Evolutionary conservation across 2,329 filamentous ascomycete species (phyloP).

Genomic region (Chaetomiaceae sp.): DNA sequence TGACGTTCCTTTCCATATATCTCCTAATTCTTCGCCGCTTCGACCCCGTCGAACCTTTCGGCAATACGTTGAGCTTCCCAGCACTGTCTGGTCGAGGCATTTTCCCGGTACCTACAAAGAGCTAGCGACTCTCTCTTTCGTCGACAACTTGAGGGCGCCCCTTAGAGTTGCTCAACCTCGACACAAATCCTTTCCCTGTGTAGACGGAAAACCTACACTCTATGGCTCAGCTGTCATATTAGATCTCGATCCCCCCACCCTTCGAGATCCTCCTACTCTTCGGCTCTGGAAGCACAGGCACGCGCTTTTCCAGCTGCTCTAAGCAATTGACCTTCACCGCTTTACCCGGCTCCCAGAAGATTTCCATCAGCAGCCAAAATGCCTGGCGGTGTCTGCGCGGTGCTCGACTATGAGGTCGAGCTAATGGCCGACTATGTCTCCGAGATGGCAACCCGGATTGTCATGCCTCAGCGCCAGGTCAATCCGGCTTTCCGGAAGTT

Average conservation of each 20-base stretch:
- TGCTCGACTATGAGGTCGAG: constrained; percentile 95
- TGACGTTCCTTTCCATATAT: constrained; percentile 23
- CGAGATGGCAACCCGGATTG: constrained; percentile 69
- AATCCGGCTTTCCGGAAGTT: constrained; percentile 83
- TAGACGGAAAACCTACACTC: constrained; percentile 19
- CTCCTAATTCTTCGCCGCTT: constrained; percentile 17
- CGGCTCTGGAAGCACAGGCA: constrained; percentile 34
- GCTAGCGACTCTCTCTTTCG: background rate
- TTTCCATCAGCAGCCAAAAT: constrained; percentile 43
- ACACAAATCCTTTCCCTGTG: constrained; percentile 1
- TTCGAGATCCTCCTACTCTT: constrained; percentile 34
- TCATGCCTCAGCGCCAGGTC: constrained; percentile 50
- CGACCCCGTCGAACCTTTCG: background rate
- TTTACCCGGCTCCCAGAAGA: constrained; percentile 1
- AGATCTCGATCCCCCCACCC: constrained; percentile 30
- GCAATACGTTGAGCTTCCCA: background rate
- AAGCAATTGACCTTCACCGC: constrained; percentile 38
- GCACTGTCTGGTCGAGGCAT: background rate
- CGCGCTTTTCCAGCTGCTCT: constrained; percentile 35
- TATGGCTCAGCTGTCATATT: constrained; percentile 38
- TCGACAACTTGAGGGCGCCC: background rate
- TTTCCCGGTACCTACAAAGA: constrained; percentile 1
- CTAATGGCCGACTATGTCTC: constrained; percentile 93
- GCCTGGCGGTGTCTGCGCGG: constrained; percentile 82
- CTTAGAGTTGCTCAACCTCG: background rate